Conservation (phyloP, 805 yeast species). For the Pichia nanzhaoensis region DNA sequence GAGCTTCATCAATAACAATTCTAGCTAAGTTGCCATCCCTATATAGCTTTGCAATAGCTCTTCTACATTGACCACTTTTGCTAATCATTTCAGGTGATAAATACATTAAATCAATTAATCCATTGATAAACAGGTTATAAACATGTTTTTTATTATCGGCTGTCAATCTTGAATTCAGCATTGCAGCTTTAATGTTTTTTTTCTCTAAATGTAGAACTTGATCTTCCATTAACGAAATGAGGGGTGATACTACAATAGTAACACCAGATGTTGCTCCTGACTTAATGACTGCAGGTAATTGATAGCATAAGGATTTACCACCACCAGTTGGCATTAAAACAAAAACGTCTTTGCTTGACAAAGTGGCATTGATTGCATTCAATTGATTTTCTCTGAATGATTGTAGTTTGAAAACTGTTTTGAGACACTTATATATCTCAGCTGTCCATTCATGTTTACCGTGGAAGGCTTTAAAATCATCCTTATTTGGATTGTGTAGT, state of each 20-base stretch:
- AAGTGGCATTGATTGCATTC: conserved; percentile 76
- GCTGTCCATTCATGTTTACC: conserved; percentile 50
- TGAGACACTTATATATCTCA: conserved; percentile 57
- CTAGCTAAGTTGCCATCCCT: conserved; percentile 60
- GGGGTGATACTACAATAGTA: conserved; percentile 88
- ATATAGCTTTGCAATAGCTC: conserved; percentile 53
- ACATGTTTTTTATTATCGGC: conserved; percentile 57
- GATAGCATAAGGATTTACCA: conserved; percentile 94
- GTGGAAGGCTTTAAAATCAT: conserved; percentile 24
- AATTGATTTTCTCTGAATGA: conserved; percentile 77
- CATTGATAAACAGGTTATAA: conserved; percentile 55
- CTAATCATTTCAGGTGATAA: conserved; percentile 93
- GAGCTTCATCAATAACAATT: conserved; percentile 94
- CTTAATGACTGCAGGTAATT: conserved; percentile 80
- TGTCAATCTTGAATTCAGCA: conserved; percentile 75
- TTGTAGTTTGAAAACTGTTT: conserved; percentile 51
- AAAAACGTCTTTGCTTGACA: conserved; percentile 78
- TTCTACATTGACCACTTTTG: conserved; percentile 61
- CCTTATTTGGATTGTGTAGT: conserved; percentile 21
- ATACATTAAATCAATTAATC: conserved; percentile 69
- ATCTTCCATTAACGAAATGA: conserved; percentile 95
- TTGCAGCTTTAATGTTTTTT: conserved; percentile 70
- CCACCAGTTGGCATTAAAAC: conserved; percentile 99
- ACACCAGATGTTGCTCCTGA: conserved; percentile 76
- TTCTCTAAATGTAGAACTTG: conserved; percentile 77